Evolutionary conservation across 768 basidiomycete species (phyloP), one percentile per base, ranked within the genome.

Genomic region (Leccinum olivaceopallidum): DNA sequence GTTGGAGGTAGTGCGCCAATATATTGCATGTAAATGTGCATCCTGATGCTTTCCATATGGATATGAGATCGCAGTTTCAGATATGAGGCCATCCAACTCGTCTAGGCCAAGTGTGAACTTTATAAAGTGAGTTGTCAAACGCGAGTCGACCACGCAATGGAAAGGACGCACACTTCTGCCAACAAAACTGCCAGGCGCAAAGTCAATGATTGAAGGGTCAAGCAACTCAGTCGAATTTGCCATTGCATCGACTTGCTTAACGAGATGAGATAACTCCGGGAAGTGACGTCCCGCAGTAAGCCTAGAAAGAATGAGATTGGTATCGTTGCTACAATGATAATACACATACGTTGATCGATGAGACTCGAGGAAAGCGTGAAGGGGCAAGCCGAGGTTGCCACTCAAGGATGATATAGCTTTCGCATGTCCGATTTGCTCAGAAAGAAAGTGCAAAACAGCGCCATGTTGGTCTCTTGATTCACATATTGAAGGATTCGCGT

Each of bases 1-100:
- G 47, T 71, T 74, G 5, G 74, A 74, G 1, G 72, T 49, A 5
- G 71, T 69, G 28, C 69, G 74, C 64, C 63, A 69, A 53, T 65
- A 73, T 53, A 75, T 65, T 4, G 66, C 72, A 37, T 67, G 58
- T 14, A 71, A 57, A 22, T 57, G 70, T 28, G 53, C 53, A 12
- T 68, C 64, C 13, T 57, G 63, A 20, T 49, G 18, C 2, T 56
- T 36, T 44, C 36, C 52, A 4, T 49, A 50, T 36, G 37, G 50
- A 28, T 16, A n/a, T 8, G 52, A 48, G 44, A 42, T n/a, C 16
- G 10, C 20, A 30, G 60, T 42, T 4, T 63, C 59, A 2, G 63
- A 60, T 22, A 60, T 56, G 37, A 66, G 64, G 58, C 63, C 63
- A 36, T 57, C 65, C 48, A 74, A 53, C 62, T 75, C 74, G 42